Base-by-base conservation (phyloP, 2,329 filamentous ascomycete genomes). In the Chaetomium olivaceum region DNA sequence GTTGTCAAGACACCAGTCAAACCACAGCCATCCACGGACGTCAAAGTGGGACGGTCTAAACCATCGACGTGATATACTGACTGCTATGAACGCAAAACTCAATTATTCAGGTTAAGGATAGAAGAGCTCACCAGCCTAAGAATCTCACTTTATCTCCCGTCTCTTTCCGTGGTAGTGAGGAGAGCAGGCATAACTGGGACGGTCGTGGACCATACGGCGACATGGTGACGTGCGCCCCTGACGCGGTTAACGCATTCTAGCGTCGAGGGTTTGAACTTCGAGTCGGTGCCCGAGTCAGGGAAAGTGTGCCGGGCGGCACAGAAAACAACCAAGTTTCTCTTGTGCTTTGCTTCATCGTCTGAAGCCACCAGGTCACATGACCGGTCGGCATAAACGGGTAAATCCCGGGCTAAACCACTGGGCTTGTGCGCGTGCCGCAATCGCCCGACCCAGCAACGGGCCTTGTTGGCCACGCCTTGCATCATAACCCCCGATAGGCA, bases 141-240 rank as follows among this genome's bases (percentile, higher is more conserved):
- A 98, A 96, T 67, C 94, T 89, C 67, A 97, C 89, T 79, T 98
- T 98, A n/a, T 87, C 85, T 50, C 86, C 85, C 16, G 80, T 69
- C n/a, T 79, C 74, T 58, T 80, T 80, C 59, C 74, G 74, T 3
- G 83, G 79, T 16, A 93, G 78, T 64, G 85, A 80, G 16, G 85
- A 86, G 62, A 94, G 81, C 66, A 92, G 87, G 66, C 89, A 87
- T 50, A 89, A 80, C 65, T 79, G 81, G 25, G 88, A 89, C 7
- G 92, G 85, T 36, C 86, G 79, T 31, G 91, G 90, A 9, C 84
- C 86, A 68, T 78, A 78, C 23, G 82, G 84, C 84, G 86, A 86
- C 61, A 33, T 66, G 51, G 19, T 12, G 43, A 25, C 14, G 27
- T 66, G 5, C 7, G 23, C 39, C n/a, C 27, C 14, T 1, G 52